Conservation (phyloP, 1,284 basidiomycete species). For the Rhodotorula sp. region DNA sequence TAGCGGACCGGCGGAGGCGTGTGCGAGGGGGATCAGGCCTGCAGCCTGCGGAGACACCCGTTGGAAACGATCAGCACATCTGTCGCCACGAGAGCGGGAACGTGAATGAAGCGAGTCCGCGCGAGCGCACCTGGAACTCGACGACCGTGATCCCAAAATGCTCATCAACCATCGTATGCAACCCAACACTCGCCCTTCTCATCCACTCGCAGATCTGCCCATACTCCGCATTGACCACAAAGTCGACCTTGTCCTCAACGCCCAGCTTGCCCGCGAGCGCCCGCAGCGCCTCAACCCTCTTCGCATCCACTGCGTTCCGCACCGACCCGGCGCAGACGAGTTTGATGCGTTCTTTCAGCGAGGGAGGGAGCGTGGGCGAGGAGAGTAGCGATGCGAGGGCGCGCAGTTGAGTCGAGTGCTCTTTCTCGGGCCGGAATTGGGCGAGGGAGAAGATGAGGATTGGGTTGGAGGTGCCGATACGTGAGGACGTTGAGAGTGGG, state of each 20-base stretch:
- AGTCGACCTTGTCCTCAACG: slow-evolving; percentile 70
- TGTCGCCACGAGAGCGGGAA: too few relatives aligned
- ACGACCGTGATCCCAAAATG: slow-evolving; percentile 99
- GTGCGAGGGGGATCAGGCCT: slow-evolving; percentile 85
- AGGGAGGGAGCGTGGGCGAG: slow-evolving; percentile 33
- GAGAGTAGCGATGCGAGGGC: slow-evolving; percentile 65
- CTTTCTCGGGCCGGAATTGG: slow-evolving; percentile 95
- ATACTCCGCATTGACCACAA: slow-evolving; percentile 82
- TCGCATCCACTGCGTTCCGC: slow-evolving; percentile 71
- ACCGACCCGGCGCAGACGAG: slow-evolving; percentile 80
- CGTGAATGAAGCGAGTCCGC: too few relatives aligned
- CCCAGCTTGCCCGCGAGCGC: slow-evolving; percentile 62
- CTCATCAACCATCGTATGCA: slow-evolving; percentile 98
- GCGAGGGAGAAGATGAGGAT: slow-evolving; percentile 79
- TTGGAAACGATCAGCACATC: neutral
- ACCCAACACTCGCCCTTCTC: slow-evolving; percentile 71
- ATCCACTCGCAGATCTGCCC: slow-evolving; percentile 67
- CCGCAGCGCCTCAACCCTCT: slow-evolving; percentile 65
- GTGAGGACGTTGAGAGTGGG: slow-evolving; percentile 51
- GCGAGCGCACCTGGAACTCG: slow-evolving; percentile 79
- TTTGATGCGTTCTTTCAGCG: slow-evolving; percentile 50
- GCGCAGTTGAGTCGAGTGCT: slow-evolving; percentile 76
- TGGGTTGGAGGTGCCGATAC: slow-evolving; percentile 51
- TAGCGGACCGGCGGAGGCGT: slow-evolving; percentile 88
- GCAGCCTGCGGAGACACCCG: slow-evolving; percentile 71